Evolutionary conservation across 2,329 filamentous ascomycete species (phyloP).

Genomic region (Mollisia scopiformis): DNA sequence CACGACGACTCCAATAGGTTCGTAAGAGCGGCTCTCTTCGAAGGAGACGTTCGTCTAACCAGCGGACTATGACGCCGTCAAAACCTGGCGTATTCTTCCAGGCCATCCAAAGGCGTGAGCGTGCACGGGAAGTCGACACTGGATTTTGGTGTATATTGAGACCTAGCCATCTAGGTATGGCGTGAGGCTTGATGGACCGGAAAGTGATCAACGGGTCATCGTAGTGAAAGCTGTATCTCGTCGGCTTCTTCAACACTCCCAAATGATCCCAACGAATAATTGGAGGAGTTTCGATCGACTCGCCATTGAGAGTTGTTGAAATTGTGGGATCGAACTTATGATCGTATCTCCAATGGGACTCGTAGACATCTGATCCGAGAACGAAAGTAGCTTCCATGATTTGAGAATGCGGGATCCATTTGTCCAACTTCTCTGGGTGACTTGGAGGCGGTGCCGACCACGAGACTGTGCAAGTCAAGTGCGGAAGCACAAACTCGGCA

Average conservation of each 20-base stretch:
- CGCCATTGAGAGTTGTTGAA: conserved; percentile 51
- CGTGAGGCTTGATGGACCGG: conserved; percentile 36
- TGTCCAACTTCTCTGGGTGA: conserved; percentile 52
- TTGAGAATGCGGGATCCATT: conserved; percentile 56
- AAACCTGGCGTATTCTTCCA: conserved; percentile 48
- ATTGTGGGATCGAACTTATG: conserved; percentile 52
- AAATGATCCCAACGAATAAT: conserved; percentile 54
- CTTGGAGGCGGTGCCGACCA: conserved; percentile 55
- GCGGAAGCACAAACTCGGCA: conserved; percentile 55
- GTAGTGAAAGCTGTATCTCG: conserved; percentile 45
- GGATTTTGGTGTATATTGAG: conserved; percentile 41
- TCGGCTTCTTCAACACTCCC: conserved; percentile 46
- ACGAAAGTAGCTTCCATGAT: conserved; percentile 58
- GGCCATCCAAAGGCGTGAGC: conserved; percentile 49
- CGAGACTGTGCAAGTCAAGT: conserved; percentile 55
- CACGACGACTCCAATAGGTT: conserved; percentile 44
- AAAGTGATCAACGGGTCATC: conserved; percentile 56
- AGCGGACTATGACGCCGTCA: conserved; percentile 49
- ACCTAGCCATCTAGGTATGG: conserved; percentile 39
- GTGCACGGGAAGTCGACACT: conserved; percentile 46
- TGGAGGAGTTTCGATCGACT: conserved; percentile 52
- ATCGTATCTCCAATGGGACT: conserved; percentile 52
- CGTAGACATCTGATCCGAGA: conserved; percentile 53
- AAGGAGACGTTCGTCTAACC: conserved; percentile 49
- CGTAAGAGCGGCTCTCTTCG: conserved; percentile 43